Conservation (phyloP, 805 yeast genomes). For the Myxozyma udenii region DNA sequence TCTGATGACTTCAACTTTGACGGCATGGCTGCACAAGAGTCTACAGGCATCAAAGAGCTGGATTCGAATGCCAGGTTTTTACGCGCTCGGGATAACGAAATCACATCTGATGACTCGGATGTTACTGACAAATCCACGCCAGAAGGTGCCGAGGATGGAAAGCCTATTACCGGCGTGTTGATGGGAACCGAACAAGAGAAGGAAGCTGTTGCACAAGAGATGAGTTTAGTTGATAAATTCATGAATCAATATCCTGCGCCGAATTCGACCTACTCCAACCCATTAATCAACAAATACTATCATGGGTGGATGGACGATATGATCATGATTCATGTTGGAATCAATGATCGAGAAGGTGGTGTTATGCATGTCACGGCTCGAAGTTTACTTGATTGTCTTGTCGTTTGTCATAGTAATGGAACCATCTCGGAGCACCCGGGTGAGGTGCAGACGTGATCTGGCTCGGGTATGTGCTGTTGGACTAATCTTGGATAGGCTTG, state of each 20-base stretch:
- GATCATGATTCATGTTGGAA: constrained; percentile 20
- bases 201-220: not conserved
- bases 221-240: not conserved
- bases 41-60: not conserved
- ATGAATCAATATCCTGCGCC: not conserved
- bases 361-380: constrained; percentile 21
- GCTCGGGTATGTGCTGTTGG: too few relatives aligned
- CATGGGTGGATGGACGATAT: constrained; percentile 27
- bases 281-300: constrained; percentile 17
- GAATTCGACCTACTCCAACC: not conserved
- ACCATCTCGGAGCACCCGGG: not conserved
- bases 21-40: not conserved
- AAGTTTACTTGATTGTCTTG: constrained; percentile 14
- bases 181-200: not conserved
- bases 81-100: not conserved
- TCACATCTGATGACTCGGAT: not conserved
- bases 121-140: not conserved
- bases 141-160: not conserved
- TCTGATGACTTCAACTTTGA: too few relatives aligned
- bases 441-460: too few relatives aligned
- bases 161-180: not conserved
- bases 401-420: constrained; percentile 1
- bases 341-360: constrained; percentile 16
- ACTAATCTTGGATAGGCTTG: too few relatives aligned
- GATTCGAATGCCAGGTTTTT: not conserved